phyloP scores from a whole-genome alignment of 2,329 filamentous ascomycete species.

The Aspergillus cejpii region DNA sequence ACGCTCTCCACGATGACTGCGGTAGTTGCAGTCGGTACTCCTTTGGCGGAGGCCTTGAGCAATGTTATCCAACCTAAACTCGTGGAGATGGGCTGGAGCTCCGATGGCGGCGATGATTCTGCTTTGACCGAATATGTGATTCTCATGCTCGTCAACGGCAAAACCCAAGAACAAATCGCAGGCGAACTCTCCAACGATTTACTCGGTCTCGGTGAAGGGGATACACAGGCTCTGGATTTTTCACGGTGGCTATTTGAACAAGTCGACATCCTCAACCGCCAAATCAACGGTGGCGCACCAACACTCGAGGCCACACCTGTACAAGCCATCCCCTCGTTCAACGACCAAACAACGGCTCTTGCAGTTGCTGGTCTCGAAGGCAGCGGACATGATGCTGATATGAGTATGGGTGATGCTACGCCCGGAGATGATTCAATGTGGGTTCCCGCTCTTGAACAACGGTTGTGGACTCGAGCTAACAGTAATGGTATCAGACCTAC shows the following conservation, averaged over 20 bases:
- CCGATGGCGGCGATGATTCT: constrained; percentile 69
- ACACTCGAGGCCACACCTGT: constrained; percentile 14
- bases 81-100: constrained; percentile 85
- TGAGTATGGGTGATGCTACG: constrained; percentile 63
- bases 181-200: constrained; percentile 82
- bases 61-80: constrained; percentile 82
- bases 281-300: constrained; percentile 49
- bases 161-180: constrained; percentile 83
- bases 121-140: constrained; percentile 94
- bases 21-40: constrained; percentile 69
- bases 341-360: constrained; percentile 25
- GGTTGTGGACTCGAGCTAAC: constrained; percentile 35
- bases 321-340: constrained; percentile 32
- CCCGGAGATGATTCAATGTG: constrained; percentile 37
- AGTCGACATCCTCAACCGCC: constrained; percentile 60
- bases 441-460: constrained; percentile 13
- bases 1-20: constrained; percentile 58
- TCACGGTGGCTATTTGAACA: constrained; percentile 90
- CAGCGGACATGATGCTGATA: constrained; percentile 61
- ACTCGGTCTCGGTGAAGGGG: constrained; percentile 72
- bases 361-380: constrained; percentile 11
- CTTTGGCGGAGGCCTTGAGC: constrained; percentile 76
- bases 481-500: constrained; percentile 60
- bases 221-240: constrained; percentile 75
- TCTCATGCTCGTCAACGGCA: constrained; percentile 93